Evolutionary conservation across 345 rosid genomes (phyloP), one percentile per base, ranked within the genome.

Genomic region (Rhizophora apiculata): DNA sequence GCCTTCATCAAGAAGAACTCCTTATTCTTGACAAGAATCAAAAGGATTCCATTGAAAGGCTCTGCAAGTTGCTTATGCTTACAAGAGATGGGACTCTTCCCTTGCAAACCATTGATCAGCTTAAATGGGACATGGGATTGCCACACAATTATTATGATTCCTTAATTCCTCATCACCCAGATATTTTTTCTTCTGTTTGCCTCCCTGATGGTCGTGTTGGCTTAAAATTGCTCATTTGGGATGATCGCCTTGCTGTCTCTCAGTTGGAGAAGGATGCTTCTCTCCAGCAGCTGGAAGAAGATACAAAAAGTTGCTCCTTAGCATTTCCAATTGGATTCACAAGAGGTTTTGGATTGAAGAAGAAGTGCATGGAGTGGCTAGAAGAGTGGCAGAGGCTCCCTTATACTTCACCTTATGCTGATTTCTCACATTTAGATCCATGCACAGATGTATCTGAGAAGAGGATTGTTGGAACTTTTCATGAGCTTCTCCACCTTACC

Each of bases 401-500:
- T 43, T 93, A 86, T 56, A 93, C 95, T 36, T 90, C 93, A 19
- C 93, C 95, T 32, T 88, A 88, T 51, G 60, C 52, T 0, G 80
- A 88, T 67, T 73, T 84, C n/a, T 87, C 90, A n/a, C 86, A 82
- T 82, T 82, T 93, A 82, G 98, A 93, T 84, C 80, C 88, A 39
- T 84, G 95, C 8, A 93, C 95, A 43, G 98, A 90, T 70, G 77
- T 85, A 31, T 87, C 89, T 0, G 96, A 93, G 85, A 93, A 90
- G 87, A 85, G 95, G 80, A 88, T 83, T 10, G 95, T 92, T 0
- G 93, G 95, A 11, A 82, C 87, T 52, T 92, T 92, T 81, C 96
- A 92, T 58, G 98, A 92, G 76, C 88, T 92, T 77, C 89, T 92
- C n/a, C 88, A 92, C 79, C 88, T 92, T 13, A 88, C 85, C 0